Base-by-base conservation (phyloP, 1,139 yeast genomes). In the Pichia sp. region DNA sequence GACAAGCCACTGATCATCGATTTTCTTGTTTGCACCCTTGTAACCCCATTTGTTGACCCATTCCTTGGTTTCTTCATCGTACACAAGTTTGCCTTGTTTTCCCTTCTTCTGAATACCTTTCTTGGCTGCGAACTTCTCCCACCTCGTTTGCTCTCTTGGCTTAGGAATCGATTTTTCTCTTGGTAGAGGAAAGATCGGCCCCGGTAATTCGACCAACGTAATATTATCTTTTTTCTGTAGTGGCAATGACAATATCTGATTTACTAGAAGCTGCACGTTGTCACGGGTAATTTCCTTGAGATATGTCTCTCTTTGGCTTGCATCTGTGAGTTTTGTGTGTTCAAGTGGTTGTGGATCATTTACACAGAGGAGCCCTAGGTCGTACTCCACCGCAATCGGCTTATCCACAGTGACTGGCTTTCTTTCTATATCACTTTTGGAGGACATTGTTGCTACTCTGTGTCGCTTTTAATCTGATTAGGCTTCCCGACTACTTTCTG, bases 31-130 rank as follows among this genome's bases (percentile, higher is more conserved):
- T 70, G 82, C 81, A 65, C 99, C 99, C 61, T 87, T 85, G 74
- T 85, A 93, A 55, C 99, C 99, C 99, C 99, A 95, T 71, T 90
- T 91, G 62, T 96, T 95, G 55, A 86, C 96, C 99, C 99, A 95
- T 70, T 90, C 91, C 49, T 93, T 93, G 28, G 80, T 73, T 45
- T 79, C 95, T 70, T 95, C 98, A 68, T 93, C 96, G 64, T 74
- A 95, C 1, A 88, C 91, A 80, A 85, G 76, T 73, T 89, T 93
- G 48, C 96, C 97, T 39, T 88, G 86, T 70, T 85, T 90, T 59
- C 88, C 87, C 76, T 88, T 90, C 70, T 95, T 79, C 71, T 86
- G 78, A 68, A 95, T 95, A 62, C 98, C 98, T 75, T 95, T 95
- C 77, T 82, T 87, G 54, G 87, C 86, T 57, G 99, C 99, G 74